Base-by-base conservation (phyloP, 768 basidiomycete genomes). In the Xerocomellus dryophilus region DNA sequence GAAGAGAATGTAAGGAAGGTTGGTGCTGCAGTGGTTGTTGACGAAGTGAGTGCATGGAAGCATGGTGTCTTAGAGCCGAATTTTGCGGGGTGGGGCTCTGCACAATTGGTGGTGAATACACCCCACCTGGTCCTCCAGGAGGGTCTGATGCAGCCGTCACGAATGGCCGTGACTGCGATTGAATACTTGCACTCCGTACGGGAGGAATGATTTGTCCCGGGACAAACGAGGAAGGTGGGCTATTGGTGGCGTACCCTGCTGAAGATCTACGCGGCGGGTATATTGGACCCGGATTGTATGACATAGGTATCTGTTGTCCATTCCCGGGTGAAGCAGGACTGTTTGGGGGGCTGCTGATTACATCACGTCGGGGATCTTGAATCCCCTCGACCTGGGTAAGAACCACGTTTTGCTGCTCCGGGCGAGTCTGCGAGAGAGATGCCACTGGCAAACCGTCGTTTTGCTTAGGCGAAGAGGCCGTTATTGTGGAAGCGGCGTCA, bases 171-270 rank as follows among this genome's bases (percentile, higher is more conserved):
- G 57, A 63, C 42, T 47, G 66, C 43, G 50, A 53, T 63, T 47
- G 66, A 60, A 54, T 70, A 43, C 74, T 73, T 9, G 71, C 61
- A 61, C 71, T 75, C 57, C 79, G 71, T 14, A 65, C 42, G 31
- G 77, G 74, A n/a, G 74, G 71, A 20, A 75, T 56, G 15, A 69
- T 54, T 51, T 71, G 70, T 38, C 72, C 71, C 17, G 76, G 73
- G 42, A 56, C 63, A 51, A 72, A 71, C 36, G 74, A 69, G 31
- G 76, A 69, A 36, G 74, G 71, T 15, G 58, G 58, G 18, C 45
- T 47, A 42, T 57, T 50, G 35, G 41, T 43, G 31, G 53, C 42
- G 29, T 63, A 54, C 23, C 49, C 54, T 20, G 51, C 45, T 15
- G 71, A 69, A 36, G 66, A 66, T 51, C 59, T 58, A 50, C 62